Conservation (phyloP, 2,329 filamentous ascomycete species). For the Verticillium tricorpus region DNA sequence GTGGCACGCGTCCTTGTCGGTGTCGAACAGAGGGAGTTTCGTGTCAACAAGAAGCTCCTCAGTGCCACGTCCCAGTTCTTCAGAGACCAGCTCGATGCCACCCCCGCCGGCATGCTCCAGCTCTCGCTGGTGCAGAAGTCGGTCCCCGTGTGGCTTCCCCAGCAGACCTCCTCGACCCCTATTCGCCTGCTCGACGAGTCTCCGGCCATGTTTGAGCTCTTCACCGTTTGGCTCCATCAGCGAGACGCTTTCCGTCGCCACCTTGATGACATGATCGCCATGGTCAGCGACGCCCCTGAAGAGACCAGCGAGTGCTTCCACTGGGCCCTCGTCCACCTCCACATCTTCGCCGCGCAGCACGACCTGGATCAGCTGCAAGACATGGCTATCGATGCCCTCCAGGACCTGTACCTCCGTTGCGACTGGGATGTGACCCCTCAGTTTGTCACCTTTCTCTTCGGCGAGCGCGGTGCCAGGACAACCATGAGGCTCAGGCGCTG, state of each 20-base stretch:
- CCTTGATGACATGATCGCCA: conserved; percentile 34
- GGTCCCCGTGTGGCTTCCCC: conserved; percentile 30
- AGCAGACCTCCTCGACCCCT: conserved; percentile 9
- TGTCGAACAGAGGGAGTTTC: conserved; percentile 34
- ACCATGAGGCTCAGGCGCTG: conserved; percentile 52
- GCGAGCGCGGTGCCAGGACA: conserved; percentile 43
- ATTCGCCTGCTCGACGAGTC: conserved; percentile 40
- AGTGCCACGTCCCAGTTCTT: conserved; percentile 45
- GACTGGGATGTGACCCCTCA: conserved; percentile 53
- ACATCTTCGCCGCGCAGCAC: conserved; percentile 52
- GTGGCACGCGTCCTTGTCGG: conserved; percentile 36
- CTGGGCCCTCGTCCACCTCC: conserved; percentile 52
- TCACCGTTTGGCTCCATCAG: conserved; percentile 46
- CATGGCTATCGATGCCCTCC: conserved; percentile 52
- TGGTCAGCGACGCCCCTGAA: conserved; percentile 15
- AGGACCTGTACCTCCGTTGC: conserved; percentile 53
- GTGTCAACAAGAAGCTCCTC: conserved; percentile 39
- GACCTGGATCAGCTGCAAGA: conserved; percentile 49
- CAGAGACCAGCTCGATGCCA: conserved; percentile 36
- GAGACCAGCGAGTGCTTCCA: conserved; percentile 33
- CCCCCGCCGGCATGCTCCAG: conserved; percentile 16
- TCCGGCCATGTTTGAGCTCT: conserved; percentile 48
- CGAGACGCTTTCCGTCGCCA: conserved; percentile 33
- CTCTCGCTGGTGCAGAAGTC: conserved; percentile 15
- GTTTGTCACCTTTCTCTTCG: conserved; percentile 49